Evolutionary conservation across 1,139 yeast species (phyloP), one percentile per base, ranked within the genome.

Genomic region (Hansenula lynferdii): DNA sequence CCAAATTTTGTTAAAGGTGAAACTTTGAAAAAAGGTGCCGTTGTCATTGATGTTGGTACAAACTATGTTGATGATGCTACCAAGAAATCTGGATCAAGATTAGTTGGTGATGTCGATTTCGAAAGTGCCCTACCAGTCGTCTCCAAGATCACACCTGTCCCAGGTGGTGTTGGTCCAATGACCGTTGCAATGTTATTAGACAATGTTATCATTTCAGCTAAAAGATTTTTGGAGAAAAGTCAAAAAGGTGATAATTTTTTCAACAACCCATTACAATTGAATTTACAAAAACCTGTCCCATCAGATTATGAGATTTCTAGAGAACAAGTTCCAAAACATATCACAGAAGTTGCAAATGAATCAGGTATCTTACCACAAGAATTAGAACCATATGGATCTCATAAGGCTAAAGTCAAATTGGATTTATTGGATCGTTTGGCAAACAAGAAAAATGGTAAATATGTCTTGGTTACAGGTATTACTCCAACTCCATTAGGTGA

Each of bases 141-240:
- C 23, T 71, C 82, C 27, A 71, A 73, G 56, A 75, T 92, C 57
- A 92, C 98, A 19, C 98, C 98, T 22, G 99, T 92, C 42, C 99
- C 98, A 37, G 99, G 99, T 58, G 98, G 98, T 50, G 98, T 92
- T 44, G 98, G 98, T 38, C 99, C 98, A 54, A 92, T 92, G 97
- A 92, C 99, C 11, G 97, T 92, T 38, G 97, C 97, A 37, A 86
- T 89, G 85, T 75, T 92, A 43, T 77, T 90, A 62, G 85, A 85
- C 57, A 92, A 92, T 60, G 96, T 90, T 24, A 75, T 85, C 31
- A 67, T 73, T 44, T 87, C 97, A 34, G 97, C 97, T 28, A 77
- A 84, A 53, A 62, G 71, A 40, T 51, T 52, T 42, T 59, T 60
- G 42, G 61, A 48, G 31, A 12, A 36, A 12, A 38, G 45, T 8